These are phyloP conservation scores for Cyclostephanos tholiformis DNA, from an alignment of 108 stramenopile genomes.

Conservation along the genomic window DNA sequence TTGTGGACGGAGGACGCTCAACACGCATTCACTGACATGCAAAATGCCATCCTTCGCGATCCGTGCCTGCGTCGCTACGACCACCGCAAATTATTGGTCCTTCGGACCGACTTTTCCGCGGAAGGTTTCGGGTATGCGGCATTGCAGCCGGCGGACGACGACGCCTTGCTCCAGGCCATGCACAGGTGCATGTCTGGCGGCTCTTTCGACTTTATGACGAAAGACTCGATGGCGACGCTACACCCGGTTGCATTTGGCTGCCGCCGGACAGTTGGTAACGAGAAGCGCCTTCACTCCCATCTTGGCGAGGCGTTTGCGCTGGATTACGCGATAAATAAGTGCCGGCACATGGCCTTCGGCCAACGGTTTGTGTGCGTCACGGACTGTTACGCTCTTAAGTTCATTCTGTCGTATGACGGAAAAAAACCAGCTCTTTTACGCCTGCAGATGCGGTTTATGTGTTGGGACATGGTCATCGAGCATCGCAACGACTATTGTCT, in stretches of 20 bases:
- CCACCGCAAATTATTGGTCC: not conserved
- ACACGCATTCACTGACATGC: not conserved
- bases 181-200: not conserved
- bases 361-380: not conserved
- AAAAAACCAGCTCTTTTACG: too few species aligned
- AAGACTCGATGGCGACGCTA: not conserved
- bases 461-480: not conserved
- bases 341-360: not conserved
- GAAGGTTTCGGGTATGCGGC: not conserved
- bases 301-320: conserved; percentile 7
- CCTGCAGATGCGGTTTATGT: too few species aligned
- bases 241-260: conserved; percentile 3
- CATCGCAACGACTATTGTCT: not conserved
- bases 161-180: not conserved
- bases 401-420: conserved; percentile 6
- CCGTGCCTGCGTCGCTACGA: not conserved
- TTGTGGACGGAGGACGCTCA: not conserved
- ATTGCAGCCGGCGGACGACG: not conserved
- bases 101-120: not conserved
- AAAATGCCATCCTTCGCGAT: not conserved
- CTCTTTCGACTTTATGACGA: not conserved
- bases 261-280: not conserved
- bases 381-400: conserved; percentile 12
- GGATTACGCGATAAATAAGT: not conserved
- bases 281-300: conserved; percentile 11